Evolutionary conservation across 805 yeast genomes (phyloP).

Genomic region (Komagataella mondaviorum): DNA sequence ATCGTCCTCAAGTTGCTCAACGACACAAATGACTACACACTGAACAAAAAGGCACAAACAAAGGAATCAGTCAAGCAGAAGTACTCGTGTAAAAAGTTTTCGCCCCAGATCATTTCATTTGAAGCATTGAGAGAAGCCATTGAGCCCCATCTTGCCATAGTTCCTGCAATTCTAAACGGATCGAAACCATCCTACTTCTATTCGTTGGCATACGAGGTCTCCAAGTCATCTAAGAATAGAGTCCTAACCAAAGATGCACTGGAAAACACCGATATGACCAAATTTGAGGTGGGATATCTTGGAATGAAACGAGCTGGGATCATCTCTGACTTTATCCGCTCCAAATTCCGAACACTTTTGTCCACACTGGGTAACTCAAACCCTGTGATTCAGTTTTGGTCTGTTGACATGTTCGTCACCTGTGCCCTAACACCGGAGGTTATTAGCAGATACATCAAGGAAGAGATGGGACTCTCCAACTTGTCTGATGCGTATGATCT

Average conservation of each 20-base stretch:
- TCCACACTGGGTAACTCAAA: constrained; percentile 16
- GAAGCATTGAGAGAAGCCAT: constrained; percentile 16
- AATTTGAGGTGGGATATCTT: constrained; percentile 43
- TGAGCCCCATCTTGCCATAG: constrained; percentile 16
- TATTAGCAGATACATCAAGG: constrained; percentile 32
- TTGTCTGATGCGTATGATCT: constrained; percentile 31
- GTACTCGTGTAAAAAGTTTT: constrained; percentile 4
- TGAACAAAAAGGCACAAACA: not conserved
- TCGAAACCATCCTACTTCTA: constrained; percentile 33
- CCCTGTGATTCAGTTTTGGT: constrained; percentile 47
- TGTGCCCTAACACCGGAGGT: constrained; percentile 56
- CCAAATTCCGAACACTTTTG: constrained; percentile 18
- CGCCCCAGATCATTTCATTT: constrained; percentile 14
- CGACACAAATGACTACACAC: not conserved
- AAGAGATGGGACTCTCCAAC: constrained; percentile 24
- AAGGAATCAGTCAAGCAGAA: not conserved
- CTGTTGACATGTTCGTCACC: constrained; percentile 36
- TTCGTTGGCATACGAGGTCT: constrained; percentile 29
- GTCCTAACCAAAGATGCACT: constrained; percentile 34
- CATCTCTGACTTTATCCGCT: constrained; percentile 30
- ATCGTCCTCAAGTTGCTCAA: not conserved
- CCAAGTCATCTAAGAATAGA: constrained; percentile 22
- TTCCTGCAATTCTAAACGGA: constrained; percentile 31
- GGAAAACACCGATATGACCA: constrained; percentile 27
- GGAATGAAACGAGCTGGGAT: constrained; percentile 45